These are phyloP conservation scores for Aspergillus ochraceoroseus DNA, from an alignment of 2,329 filamentous ascomycete genomes.

Conservation along the genomic window DNA sequence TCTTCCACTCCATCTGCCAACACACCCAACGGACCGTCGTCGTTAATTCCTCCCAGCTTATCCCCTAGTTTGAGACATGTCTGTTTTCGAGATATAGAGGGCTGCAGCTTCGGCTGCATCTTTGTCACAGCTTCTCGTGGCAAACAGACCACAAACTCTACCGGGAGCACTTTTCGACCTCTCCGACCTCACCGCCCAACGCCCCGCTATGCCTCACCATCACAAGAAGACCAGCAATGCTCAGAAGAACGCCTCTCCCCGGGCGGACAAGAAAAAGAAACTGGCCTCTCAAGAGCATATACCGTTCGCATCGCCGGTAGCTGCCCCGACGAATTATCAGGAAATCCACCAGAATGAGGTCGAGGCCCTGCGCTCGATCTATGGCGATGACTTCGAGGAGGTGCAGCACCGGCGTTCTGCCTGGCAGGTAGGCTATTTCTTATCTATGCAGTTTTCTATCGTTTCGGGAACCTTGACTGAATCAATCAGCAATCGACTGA, in stretches of 20 bases:
- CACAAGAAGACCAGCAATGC: constrained; percentile 40
- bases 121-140: constrained; percentile 31
- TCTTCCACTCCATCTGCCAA: too few relatives aligned
- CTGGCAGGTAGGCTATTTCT: constrained; percentile 69
- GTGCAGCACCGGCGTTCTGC: constrained; percentile 65
- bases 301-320: constrained; percentile 30
- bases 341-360: constrained; percentile 86
- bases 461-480: too few relatives aligned
- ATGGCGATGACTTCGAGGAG: constrained; percentile 78
- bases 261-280: constrained; percentile 37
- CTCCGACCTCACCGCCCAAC: constrained; percentile 28
- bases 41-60: too few relatives aligned
- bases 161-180: constrained; percentile 24
- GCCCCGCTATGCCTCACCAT: constrained; percentile 45
- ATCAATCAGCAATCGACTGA: constrained; percentile 66
- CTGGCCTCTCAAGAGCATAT: constrained; percentile 26
- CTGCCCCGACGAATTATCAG: constrained; percentile 60
- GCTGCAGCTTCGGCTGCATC: constrained; percentile 44
- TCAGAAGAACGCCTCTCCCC: constrained; percentile 31
- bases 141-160: constrained; percentile 26
- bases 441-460: neutral
- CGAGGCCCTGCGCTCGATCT: constrained; percentile 79
- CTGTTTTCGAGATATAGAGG: constrained; percentile 33
- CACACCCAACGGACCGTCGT: too few relatives aligned
- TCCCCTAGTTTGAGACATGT: constrained; percentile 25